Base-by-base conservation (phyloP, 2,329 filamentous ascomycete genomes). In the Beauveria bassiana region DNA sequence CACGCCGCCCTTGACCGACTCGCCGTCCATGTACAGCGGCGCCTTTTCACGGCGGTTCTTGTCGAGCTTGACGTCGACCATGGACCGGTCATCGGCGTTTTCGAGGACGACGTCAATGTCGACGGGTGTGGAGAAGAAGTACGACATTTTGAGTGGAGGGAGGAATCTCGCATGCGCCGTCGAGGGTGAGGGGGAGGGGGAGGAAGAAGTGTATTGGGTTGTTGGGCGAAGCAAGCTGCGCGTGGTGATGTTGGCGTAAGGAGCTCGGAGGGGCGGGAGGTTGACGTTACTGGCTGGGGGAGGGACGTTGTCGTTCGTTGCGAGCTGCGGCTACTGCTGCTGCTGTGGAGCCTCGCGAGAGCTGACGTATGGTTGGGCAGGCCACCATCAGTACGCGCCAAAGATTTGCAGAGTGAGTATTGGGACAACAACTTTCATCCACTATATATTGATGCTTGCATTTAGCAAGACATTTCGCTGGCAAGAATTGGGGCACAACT, bases 21-120 rank as follows among this genome's bases (percentile, higher is more conserved):
- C 95, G 68, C 96, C 95, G 73, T 99, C 95, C 82, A 96, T 93
- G 75, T 96, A 99, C 65, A 99, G 82, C 63, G 95, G 95, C 54
- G 93, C 93, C 79, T 97, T 96, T 77, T 99, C 95, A 72, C 93
- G 89, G 69, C 93, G 86, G 79, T 93, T 96, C 86, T 98, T 98
- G 79, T 98, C 95, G 68, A 97, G 89, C 84, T 96, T 96, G 78
- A 96, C 91, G 73, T 99, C 95, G 66, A 99, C 92, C 78, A 95
- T 96, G 70, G 91, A 87, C 71, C 95, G 89, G 70, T 96, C 91
- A 78, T 98, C 95, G 74, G 87, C 87, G 78, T 97, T 91, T 71
- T 97, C 91, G 69, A 99, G 91, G 70, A 98, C 92, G 73, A 99
- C 89, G 79, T 99, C 95, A 79, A 99, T 99, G 78, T 99, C 95